phyloP scores from a whole-genome alignment of 257 asterid species.

The Prunella vulgaris region DNA sequence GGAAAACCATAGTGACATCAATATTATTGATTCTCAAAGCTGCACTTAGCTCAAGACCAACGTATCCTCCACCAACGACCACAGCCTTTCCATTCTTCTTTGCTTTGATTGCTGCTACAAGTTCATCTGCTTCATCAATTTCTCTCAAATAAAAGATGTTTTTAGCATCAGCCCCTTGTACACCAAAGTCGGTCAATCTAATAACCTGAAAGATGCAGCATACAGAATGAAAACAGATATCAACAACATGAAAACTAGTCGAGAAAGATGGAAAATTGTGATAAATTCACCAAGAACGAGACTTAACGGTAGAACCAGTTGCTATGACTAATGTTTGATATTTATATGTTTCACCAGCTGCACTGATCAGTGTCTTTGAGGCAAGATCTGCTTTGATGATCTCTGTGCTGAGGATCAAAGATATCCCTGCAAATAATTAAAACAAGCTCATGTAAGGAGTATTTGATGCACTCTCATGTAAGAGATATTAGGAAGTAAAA shows the following conservation, averaged over 20 bases:
- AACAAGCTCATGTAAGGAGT: not conserved
- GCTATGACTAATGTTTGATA: slow-evolving; percentile 65
- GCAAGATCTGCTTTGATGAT: slow-evolving; percentile 73
- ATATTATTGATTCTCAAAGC: slow-evolving; percentile 57
- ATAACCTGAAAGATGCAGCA: slow-evolving; percentile 42
- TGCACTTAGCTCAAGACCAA: slow-evolving; percentile 87
- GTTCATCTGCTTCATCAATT: slow-evolving; percentile 75
- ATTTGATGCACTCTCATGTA: not conserved
- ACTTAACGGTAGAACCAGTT: slow-evolving; percentile 71
- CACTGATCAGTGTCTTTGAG: slow-evolving; percentile 59
- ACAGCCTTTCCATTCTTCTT: slow-evolving; percentile 72
- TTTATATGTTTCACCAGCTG: slow-evolving; percentile 55
- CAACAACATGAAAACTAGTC: not conserved
- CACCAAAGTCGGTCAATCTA: slow-evolving; percentile 68
- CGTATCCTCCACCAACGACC: slow-evolving; percentile 88
- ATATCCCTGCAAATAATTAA: slow-evolving; percentile 33
- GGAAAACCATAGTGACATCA: slow-evolving; percentile 82
- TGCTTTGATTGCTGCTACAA: slow-evolving; percentile 63
- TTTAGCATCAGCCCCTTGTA: slow-evolving; percentile 74
- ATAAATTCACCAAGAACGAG: not conserved
- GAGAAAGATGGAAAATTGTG: not conserved
- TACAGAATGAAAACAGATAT: slow-evolving; percentile 4
- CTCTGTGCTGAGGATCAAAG: slow-evolving; percentile 71
- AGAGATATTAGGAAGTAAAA: not conserved
- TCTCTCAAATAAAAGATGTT: slow-evolving; percentile 72